A percentile compares a stretch with the other conserved stretches of the same genome.
Conservation (phyloP, 257 asterid species). For the Fraxinus pennsylvanica region DNA sequence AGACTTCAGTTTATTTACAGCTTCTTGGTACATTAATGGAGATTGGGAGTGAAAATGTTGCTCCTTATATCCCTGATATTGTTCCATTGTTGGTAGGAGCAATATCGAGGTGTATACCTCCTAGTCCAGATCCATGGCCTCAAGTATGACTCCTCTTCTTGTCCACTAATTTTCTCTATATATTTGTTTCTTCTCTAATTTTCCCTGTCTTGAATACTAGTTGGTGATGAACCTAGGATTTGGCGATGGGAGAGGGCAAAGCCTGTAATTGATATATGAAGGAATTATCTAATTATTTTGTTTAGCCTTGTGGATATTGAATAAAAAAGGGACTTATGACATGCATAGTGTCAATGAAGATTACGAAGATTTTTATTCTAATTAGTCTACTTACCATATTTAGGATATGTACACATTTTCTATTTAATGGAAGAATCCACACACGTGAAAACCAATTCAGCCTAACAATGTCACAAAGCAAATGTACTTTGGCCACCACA, state of each 20-base stretch:
- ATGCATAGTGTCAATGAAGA: too few species aligned
- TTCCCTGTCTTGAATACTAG: neutral
- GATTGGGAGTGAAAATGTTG: constrained; percentile 37
- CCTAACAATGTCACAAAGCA: too few species aligned
- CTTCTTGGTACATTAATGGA: constrained; percentile 44
- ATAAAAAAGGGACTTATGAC: neutral
- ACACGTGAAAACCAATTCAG: too few species aligned
- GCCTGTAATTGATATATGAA: neutral
- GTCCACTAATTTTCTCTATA: neutral
- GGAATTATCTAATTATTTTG: neutral
- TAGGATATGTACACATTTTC: too few species aligned
- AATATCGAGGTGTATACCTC: constrained; percentile 35
- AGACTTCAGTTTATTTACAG: constrained; percentile 34
- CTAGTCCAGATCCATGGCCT: constrained; percentile 41
- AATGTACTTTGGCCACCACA: neutral
- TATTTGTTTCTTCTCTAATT: constrained; percentile 6
- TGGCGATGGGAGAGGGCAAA: neutral
- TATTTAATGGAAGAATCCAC: too few species aligned
- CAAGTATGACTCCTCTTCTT: constrained; percentile 25
- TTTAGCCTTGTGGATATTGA: neutral
- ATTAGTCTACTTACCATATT: too few species aligned
- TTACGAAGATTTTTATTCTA: too few species aligned
- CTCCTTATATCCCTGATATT: constrained; percentile 40
- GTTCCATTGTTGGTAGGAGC: constrained; percentile 36
- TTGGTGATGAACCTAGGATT: neutral